Conservation (phyloP, 495 filamentous ascomycete genomes). For the Friedmanniomyces simplex region DNA sequence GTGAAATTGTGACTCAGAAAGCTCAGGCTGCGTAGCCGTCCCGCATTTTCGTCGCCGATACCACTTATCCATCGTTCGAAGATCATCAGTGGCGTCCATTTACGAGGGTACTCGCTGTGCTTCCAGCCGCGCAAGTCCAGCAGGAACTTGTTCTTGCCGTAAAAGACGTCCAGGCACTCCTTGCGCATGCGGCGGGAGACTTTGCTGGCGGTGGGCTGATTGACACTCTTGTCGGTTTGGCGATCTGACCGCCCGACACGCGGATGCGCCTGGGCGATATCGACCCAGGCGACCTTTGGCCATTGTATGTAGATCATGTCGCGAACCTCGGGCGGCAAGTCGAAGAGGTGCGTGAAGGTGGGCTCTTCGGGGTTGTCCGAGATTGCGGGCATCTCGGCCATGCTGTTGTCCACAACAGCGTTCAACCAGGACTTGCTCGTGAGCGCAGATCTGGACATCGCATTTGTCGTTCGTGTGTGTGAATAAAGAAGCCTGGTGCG, state of each 20-base stretch:
- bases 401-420: background rate
- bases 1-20: constrained; percentile 12
- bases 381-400: background rate
- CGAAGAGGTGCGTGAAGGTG: constrained; percentile 2
- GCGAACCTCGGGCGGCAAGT: background rate
- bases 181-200: constrained; percentile 10
- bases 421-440: too few species aligned
- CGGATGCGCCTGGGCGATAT: constrained; percentile 1
- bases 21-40: constrained; percentile 1
- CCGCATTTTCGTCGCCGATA: constrained; percentile 9
- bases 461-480: too few species aligned
- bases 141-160: constrained; percentile 8
- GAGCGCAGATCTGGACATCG: too few species aligned
- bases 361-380: background rate
- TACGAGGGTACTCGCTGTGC: background rate
- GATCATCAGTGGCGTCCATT: constrained; percentile 10
- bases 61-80: constrained; percentile 8
- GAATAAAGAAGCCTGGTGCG: too few species aligned
- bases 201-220: constrained; percentile 1
- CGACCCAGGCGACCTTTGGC: constrained; percentile 5
- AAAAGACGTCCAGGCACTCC: constrained; percentile 15
- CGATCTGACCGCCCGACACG: background rate
- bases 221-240: background rate
- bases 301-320: constrained; percentile 1
- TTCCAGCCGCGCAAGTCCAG: constrained; percentile 18